A percentile compares a stretch with the other conserved stretches of the same genome.
Conservation (phyloP, 1,284 basidiomycete species). For the Cutaneotrichosporon dermatis region DNA sequence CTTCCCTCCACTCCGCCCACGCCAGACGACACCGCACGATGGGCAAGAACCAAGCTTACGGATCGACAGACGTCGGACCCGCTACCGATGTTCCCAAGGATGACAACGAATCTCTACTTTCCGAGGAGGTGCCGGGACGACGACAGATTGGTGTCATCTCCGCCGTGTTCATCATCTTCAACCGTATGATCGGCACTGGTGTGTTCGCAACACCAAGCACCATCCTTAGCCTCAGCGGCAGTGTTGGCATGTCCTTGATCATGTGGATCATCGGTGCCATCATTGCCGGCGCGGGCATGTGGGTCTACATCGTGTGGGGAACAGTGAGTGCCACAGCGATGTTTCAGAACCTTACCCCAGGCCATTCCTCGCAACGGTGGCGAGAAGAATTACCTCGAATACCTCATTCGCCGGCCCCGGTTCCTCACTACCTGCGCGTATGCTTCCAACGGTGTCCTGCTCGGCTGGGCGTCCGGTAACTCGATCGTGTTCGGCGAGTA, state of each 20-base stretch:
- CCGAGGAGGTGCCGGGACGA: conserved; percentile 4
- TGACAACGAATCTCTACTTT: background rate
- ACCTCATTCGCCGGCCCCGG: conserved; percentile 16
- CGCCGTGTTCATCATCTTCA: conserved; percentile 16
- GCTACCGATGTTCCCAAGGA: no score
- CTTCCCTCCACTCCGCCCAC: no score
- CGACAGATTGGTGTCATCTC: conserved; percentile 12
- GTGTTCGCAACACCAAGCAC: conserved; percentile 18
- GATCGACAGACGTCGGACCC: background rate
- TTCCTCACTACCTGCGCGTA: conserved; percentile 19
- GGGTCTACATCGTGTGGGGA: conserved; percentile 29
- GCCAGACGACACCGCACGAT: no score
- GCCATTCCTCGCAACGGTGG: conserved; percentile 25
- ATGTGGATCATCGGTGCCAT: conserved; percentile 31
- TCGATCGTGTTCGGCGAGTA: conserved; percentile 16
- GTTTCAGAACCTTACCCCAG: background rate
- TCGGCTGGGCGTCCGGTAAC: conserved; percentile 20
- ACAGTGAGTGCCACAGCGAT: background rate
- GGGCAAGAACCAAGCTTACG: background rate
- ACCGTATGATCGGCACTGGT: conserved; percentile 17
- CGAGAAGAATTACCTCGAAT: conserved; percentile 27
- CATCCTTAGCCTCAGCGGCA: conserved; percentile 16
- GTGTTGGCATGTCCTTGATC: conserved; percentile 19
- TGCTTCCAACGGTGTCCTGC: conserved; percentile 20
- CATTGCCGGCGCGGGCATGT: conserved; percentile 27